Base-by-base conservation (phyloP, 345 rosid species). In the Euphorbia pulcherrima region DNA sequence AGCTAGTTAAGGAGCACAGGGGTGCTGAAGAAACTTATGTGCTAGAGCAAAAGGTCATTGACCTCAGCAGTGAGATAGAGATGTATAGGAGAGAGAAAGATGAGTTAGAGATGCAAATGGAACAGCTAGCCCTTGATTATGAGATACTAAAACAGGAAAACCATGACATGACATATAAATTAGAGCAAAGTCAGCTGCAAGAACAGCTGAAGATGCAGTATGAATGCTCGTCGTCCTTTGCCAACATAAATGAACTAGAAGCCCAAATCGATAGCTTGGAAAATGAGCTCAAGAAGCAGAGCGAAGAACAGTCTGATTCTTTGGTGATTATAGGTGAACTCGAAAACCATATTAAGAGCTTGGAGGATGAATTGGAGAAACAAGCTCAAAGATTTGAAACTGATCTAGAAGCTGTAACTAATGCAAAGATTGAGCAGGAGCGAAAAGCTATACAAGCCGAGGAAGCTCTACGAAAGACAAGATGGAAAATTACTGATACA, bases 71-170 rank as follows among this genome's bases (percentile, higher is more conserved):
- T 41, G 97, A 92, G 80, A 76, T 89, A 39, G 96, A 94, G 85
- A 85, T 85, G 71, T 88, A 79, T 67, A 85, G 81, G 75, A 80
- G 92, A 64, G 96, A 90, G 26, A 95, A 80, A 74, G 94, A 92
- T 68, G 98, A 90, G 73, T 78, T 90, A 47, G 94, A 92, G 90
- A 84, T 82, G 75, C 97, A 90, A 72, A 84, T 88, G 92, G 96
- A 95, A 82, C 98, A 92, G 78, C 85, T 95, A 55, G 99, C 93
- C 50, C 83, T 95, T 64, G 99, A 95, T 67, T 90, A 95, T 67
- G 98, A 95, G 94, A 95, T 92, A 75, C 29, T 90, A 69, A 92
- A 90, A 77, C 98, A 95, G 67, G 91, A 88, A 74, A 87, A 92
- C 77, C 97, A 92, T 20, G 82, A 82, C 56, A 65, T 87, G 52